Evolutionary conservation across 768 basidiomycete genomes (phyloP).

Genomic region (Termitomyces sp.): DNA sequence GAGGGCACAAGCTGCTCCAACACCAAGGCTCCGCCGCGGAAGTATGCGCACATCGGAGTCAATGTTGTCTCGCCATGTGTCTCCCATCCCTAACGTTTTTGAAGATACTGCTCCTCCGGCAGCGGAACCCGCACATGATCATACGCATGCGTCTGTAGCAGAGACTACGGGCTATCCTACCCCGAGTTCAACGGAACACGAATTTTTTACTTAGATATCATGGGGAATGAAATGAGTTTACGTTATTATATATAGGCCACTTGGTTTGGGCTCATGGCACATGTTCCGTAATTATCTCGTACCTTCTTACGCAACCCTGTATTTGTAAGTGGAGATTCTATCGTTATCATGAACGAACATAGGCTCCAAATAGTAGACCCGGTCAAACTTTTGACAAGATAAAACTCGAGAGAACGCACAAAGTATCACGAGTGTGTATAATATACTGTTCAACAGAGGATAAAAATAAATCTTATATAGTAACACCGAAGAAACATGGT

Average conservation of each 20-base stretch:
- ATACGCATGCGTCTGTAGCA: constrained; percentile 7
- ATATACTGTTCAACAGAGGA: not conserved
- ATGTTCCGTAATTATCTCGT: constrained; percentile 6
- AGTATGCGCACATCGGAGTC: constrained; percentile 62
- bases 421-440: not conserved
- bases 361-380: not conserved
- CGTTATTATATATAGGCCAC: constrained; percentile 10
- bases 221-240: constrained; percentile 4
- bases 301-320: not conserved
- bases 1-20: constrained; percentile 16
- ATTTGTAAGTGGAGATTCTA: not conserved
- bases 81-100: constrained; percentile 21
- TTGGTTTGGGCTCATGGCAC: constrained; percentile 6
- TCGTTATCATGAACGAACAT: not conserved
- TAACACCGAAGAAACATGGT: not conserved
- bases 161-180: constrained; percentile 41
- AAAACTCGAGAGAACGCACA: not conserved
- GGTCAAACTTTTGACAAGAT: not conserved
- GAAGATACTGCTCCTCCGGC: not conserved
- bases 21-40: constrained; percentile 60
- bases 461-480: not conserved
- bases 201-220: constrained; percentile 26
- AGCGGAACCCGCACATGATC: constrained; percentile 3
- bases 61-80: constrained; percentile 41
- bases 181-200: constrained; percentile 39